Base-by-base conservation (phyloP, 2,329 filamentous ascomycete species). In the Periglandula ipomoeae region DNA sequence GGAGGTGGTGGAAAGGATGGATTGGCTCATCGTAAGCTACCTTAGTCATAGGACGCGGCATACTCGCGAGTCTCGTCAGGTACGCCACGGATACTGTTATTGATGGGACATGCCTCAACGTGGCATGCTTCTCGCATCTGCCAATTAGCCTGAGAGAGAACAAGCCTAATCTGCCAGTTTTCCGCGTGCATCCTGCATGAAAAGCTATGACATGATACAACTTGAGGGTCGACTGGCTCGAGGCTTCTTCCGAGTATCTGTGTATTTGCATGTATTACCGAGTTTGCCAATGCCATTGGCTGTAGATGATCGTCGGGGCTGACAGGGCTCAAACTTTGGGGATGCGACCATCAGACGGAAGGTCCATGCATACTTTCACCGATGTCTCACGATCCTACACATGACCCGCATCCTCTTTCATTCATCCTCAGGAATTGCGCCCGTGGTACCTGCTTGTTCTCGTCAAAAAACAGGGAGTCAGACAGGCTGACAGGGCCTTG, bases 321-420 rank as follows among this genome's bases (percentile, higher is more conserved):
- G 17, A 8, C 10, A 20, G 19, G 30, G 24, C 22, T 23, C 26
- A 34, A 44, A 35, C 43, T 26, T 23, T 7, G 22, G 30, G 17
- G 26, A 3, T 30, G 42, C 26, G n/a, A 41, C 42, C 19, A 46
- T 15, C 26, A 15, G 9, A 10, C 15, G 22, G 38, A 30, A 6
- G 20, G 17, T 22, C 32, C 32, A 46, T 50, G 24, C 44, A 43
- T 34, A 27, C 43, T 39, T 38, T 50, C 48, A 47, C 48, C 48
- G 44, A 37, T 50, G 48, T 50, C 44, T 47, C 39, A 46, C 17
- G 20, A 38, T 48, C 32, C 32, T 32, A 48, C 47, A 32, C 22
- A 40, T 37, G 41, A 49, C 37, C 24, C n/a, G 35, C 42, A 44
- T 42, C 40, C 9, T 34, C 43, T n/a, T 4, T 13, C 42, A 11